phyloP scores from a whole-genome alignment of 2,329 filamentous ascomycete species.

The Arachnopeziza araneosa region DNA sequence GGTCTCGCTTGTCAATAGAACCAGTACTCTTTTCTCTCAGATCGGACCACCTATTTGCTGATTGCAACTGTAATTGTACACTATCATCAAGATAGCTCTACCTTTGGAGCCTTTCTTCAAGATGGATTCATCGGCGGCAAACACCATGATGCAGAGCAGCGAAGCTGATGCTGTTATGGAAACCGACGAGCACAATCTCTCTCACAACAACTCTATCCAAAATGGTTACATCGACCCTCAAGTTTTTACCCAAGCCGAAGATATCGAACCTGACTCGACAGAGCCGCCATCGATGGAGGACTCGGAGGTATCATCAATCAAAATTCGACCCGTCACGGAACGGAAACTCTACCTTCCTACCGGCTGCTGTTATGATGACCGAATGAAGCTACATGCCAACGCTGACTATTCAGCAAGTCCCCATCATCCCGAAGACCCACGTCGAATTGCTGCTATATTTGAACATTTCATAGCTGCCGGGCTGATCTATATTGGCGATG shows the following conservation, averaged over 20 bases:
- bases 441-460: conserved; percentile 90
- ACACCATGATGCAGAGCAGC: conserved; percentile 11
- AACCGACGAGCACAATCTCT: conserved; percentile 8
- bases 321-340: not conserved
- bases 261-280: conserved; percentile 6
- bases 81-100: not conserved
- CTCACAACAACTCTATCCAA: conserved; percentile 8
- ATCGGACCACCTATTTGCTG: not conserved
- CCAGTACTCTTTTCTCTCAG: not conserved
- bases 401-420: conserved; percentile 67
- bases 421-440: conserved; percentile 89
- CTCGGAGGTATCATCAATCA: conserved; percentile 9
- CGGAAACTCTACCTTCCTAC: conserved; percentile 47
- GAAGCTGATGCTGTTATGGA: conserved; percentile 20
- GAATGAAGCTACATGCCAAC: conserved; percentile 95
- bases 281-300: conserved; percentile 12
- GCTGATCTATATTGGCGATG: conserved; percentile 60
- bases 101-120: not conserved
- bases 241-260: conserved; percentile 12
- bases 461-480: conserved; percentile 78
- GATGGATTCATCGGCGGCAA: conserved; percentile 8
- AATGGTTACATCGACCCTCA: conserved; percentile 25
- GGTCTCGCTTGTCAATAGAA: not conserved
- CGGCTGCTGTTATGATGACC: conserved; percentile 82
- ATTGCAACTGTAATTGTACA: not conserved